phyloP scores from a whole-genome alignment of 352 stramenopile genomes.

The Pythium rishiriense region DNA sequence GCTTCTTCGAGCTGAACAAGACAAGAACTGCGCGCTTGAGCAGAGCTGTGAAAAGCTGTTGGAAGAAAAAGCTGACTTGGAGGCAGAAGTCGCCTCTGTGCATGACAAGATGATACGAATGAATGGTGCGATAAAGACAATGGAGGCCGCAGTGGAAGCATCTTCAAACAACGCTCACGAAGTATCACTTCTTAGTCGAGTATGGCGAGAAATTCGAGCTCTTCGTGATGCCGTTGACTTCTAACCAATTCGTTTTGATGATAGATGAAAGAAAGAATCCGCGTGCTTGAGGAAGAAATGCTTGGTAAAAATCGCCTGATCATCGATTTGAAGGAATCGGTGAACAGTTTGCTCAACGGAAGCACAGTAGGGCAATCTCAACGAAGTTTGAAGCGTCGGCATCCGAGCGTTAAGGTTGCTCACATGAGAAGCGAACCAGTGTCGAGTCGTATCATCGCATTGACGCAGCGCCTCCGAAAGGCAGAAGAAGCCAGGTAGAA shows the following conservation, averaged over 20 bases:
- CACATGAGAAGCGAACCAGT: background rate
- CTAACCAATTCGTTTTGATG: background rate
- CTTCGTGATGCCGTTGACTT: no score
- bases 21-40: constrained; percentile 11
- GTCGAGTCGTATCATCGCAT: constrained; percentile 27
- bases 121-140: constrained; percentile 41
- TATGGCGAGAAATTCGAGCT: background rate
- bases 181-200: background rate
- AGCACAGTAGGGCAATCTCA: background rate
- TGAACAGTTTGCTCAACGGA: constrained; percentile 30
- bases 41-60: constrained; percentile 29
- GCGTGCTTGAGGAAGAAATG: constrained; percentile 44
- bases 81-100: constrained; percentile 35
- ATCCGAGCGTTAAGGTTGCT: background rate
- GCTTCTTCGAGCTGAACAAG: constrained; percentile 17
- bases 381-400: constrained; percentile 4
- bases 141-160: constrained; percentile 49
- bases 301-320: constrained; percentile 35
- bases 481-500: constrained; percentile 43
- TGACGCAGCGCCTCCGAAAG: constrained; percentile 38
- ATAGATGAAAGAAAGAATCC: constrained; percentile 43
- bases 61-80: constrained; percentile 33
- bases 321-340: constrained; percentile 36
- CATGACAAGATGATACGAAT: constrained; percentile 56
- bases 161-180: background rate